Conservation (phyloP, 2,329 filamentous ascomycete genomes). For the Blumeria graminis region DNA sequence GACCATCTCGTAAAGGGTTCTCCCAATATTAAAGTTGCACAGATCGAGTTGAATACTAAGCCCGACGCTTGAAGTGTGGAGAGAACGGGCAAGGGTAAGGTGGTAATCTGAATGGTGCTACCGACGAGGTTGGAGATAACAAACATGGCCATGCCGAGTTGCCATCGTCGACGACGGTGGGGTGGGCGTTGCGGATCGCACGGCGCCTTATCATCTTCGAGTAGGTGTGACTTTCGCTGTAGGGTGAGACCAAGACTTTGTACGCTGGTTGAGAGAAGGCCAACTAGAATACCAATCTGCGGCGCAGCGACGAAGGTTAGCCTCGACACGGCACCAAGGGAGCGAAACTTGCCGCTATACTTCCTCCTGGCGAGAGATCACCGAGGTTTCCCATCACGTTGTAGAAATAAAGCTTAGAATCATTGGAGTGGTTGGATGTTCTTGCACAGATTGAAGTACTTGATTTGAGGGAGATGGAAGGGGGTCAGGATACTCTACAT, state of each 20-base stretch:
- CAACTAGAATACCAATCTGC: conserved; percentile 79
- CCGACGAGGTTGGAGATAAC: conserved; percentile 82
- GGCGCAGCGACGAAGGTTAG: conserved; percentile 4
- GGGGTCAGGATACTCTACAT: no score
- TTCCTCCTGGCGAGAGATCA: conserved; percentile 55
- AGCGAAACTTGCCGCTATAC: conserved; percentile 38
- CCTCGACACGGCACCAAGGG: not conserved
- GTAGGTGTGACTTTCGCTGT: conserved; percentile 91
- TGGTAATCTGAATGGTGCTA: conserved; percentile 93
- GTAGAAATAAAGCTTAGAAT: not conserved
- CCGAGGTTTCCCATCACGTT: conserved; percentile 42
- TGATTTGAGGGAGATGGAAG: no score
- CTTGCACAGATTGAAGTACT: no score
- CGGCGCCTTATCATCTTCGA: conserved; percentile 74
- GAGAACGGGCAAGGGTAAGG: conserved; percentile 74
- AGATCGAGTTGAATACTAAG: conserved; percentile 95
- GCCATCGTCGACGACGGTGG: conserved; percentile 79
- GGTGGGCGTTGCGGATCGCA: conserved; percentile 64
- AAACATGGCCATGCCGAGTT: conserved; percentile 94
- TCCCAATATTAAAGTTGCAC: conserved; percentile 73
- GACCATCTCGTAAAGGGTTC: conserved; percentile 91
- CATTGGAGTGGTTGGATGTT: not conserved
- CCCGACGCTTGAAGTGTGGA: conserved; percentile 90
- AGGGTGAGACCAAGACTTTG: conserved; percentile 88
- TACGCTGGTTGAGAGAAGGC: conserved; percentile 76